Percentiles rank a stretch among this genome's conserved stretches.
Evolutionary conservation across 306 rosid species (phyloP).

Genomic region (Prunus persica): Prunus_persica_NCBIv2 NC_034009.1:35295001-35295500

Average conservation of each 20-base stretch:
- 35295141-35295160: constrained; percentile 12
- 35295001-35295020: not conserved
- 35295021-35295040: not conserved
- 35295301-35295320: not conserved
- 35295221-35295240: constrained; percentile 50
- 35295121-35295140: not conserved
- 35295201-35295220: not conserved
- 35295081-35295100: not conserved
- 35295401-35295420: not conserved
- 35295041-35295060: too few relatives aligned
- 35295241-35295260: constrained; percentile 16
- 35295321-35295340: not conserved
- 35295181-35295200: constrained; percentile 8
- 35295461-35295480: constrained; percentile 2
- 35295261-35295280: constrained; percentile 2
- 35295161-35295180: not conserved
- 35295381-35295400: not conserved
- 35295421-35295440: not conserved
- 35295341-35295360: not conserved
- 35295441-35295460: constrained; percentile 10
- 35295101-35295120: not conserved
- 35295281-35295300: not conserved
- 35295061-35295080: not conserved
- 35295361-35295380: constrained; percentile 12
- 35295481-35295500: constrained; percentile 26